Conservation (phyloP, 768 basidiomycete genomes). For the Mrakia frigida region DNA sequence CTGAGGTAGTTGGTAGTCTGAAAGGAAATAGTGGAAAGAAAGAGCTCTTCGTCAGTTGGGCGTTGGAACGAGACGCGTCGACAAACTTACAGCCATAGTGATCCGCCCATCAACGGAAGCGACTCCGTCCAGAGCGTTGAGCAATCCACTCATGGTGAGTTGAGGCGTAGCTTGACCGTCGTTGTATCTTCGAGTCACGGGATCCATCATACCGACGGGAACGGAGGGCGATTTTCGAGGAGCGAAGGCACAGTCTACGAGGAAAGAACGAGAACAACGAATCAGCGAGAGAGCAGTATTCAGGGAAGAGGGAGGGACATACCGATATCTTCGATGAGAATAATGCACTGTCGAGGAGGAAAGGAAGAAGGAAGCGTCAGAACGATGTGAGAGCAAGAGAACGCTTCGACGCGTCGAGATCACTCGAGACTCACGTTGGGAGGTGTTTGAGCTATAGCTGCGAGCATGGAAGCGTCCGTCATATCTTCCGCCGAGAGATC, state of each 20-base stretch:
- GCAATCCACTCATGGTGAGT: slow-evolving; percentile 65
- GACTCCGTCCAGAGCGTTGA: slow-evolving; percentile 72
- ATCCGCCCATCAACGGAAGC: slow-evolving; percentile 75
- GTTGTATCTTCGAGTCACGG: not conserved
- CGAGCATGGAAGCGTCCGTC: not conserved
- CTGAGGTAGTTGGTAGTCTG: slow-evolving; percentile 48
- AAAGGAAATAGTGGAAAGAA: not conserved
- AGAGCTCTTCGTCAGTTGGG: not conserved
- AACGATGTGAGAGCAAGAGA: not conserved
- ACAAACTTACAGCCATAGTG: slow-evolving; percentile 52
- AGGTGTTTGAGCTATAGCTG: not conserved
- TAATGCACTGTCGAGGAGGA: slow-evolving; percentile 63
- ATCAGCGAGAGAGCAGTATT: too few species aligned
- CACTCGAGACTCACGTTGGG: not conserved
- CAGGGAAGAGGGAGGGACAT: too few species aligned
- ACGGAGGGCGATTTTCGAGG: slow-evolving; percentile 41
- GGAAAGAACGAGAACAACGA: too few species aligned
- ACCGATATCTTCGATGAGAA: slow-evolving; percentile 67
- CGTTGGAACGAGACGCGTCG: not conserved
- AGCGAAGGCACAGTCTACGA: slow-evolving; percentile 62
- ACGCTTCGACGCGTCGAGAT: too few species aligned
- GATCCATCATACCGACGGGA: too few species aligned
- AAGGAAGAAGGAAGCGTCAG: slow-evolving; percentile 53
- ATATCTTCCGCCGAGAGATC: slow-evolving; percentile 52
- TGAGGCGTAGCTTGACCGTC: not conserved